These are phyloP conservation scores for Geotrichum restrictum DNA, from an alignment of 1,139 yeast genomes.

Conservation along the genomic window DNA sequence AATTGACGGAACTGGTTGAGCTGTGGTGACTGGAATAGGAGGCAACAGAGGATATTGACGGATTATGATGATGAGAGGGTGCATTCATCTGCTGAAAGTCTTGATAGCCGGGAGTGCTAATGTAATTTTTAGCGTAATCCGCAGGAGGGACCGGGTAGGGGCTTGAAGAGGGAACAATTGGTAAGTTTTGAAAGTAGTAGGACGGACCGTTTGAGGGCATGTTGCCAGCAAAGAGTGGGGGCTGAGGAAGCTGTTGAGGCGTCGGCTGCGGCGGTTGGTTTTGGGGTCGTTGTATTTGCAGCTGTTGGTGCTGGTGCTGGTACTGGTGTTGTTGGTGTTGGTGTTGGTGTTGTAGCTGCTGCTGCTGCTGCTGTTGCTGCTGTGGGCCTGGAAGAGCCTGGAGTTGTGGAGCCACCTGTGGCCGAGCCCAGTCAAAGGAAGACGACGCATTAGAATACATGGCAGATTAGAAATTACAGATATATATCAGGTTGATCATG, in stretches of 20 bases:
- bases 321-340: slow-evolving; percentile 6
- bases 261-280: slow-evolving; percentile 8
- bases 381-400: background rate
- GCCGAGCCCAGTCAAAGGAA: slow-evolving; percentile 11
- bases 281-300: slow-evolving; percentile 2
- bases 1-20: slow-evolving; percentile 11
- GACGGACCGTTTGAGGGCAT: background rate
- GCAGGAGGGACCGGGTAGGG: background rate
- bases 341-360: slow-evolving; percentile 11
- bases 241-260: slow-evolving; percentile 4
- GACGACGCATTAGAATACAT: slow-evolving; percentile 11
- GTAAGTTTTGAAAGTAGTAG: background rate
- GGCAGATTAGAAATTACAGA: background rate
- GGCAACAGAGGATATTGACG: slow-evolving; percentile 3
- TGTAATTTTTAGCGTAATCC: background rate
- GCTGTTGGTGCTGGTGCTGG: slow-evolving; percentile 13
- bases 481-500: background rate
- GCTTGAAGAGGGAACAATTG: background rate
- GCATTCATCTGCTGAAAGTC: background rate
- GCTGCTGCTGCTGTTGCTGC: slow-evolving; percentile 8
- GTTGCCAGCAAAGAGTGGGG: background rate
- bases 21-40: slow-evolving; percentile 4
- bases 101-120: background rate
- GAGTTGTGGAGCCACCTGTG: slow-evolving; percentile 8
- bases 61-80: slow-evolving; percentile 2